Base-by-base conservation (phyloP, 1,284 basidiomycete genomes). In the Leccinum fallax region DNA sequence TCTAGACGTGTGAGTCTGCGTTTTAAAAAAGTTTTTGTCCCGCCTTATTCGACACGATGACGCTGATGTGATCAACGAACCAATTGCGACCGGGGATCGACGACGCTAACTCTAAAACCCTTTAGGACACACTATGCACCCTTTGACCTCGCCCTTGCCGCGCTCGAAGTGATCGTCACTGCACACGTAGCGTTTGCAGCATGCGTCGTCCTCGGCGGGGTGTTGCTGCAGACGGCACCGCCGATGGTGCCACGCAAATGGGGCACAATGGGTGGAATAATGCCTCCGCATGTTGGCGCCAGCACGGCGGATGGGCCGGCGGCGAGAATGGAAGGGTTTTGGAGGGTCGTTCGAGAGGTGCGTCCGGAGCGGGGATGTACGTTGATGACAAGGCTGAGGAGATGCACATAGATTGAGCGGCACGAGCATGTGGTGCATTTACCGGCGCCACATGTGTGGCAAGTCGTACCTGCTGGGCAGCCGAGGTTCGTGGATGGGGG, bases 201-300 rank as follows among this genome's bases (percentile, higher is more conserved):
- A 0, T 92, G 88, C 21, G 80, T 88, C 4, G 84, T 90, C 0
- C 89, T 95, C 28, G 94, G 92, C 3, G 86, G 89, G 9, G 88
- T 95, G 1, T 80, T 98, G 1, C 77, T 97, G 3, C 95, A 97
- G 73, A 97, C 95, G 0, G 86, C 94, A 0, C 95, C 95, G 21
- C 62, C 72, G 43, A 65, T 79, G 89, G 21, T 55, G 15, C 4
- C 61, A 1, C 58, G 43, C 16, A 63, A 58, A 2, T 36, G 57
- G 40, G 61, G 34, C 10, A 71, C 56, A 13, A 48, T 51, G 21
- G 59, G 65, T 6, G 67, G 63, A 8, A 28, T 63, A 1, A 58
- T 61, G 52, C 59, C 55, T 19, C 51, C 63, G 1, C 49, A 24
- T 1, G 26, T 51, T 2, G 58, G 63, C 48, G 24, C 24, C 2